Conservation (phyloP, 768 basidiomycete genomes). For the Podaxis rugospora region DNA sequence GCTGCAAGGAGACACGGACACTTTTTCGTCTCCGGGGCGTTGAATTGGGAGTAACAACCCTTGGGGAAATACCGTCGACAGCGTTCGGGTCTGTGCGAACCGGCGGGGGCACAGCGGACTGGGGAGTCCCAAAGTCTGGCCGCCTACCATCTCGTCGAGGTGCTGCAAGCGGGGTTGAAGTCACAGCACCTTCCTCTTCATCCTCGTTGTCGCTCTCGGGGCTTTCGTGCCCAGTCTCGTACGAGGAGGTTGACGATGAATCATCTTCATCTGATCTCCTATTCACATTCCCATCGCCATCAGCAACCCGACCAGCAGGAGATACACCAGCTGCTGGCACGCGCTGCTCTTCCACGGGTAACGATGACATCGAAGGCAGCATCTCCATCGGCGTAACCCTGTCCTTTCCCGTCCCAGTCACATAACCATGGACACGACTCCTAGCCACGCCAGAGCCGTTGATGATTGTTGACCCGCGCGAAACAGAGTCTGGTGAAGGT, state of each 20-base stretch:
- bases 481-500: slow-evolving; percentile 35
- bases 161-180: neutral
- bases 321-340: neutral
- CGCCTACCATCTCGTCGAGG: slow-evolving; percentile 9
- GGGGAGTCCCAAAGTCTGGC: slow-evolving; percentile 11
- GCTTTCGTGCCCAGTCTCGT: slow-evolving; percentile 60
- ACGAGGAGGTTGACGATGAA: slow-evolving; percentile 51
- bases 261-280: slow-evolving; percentile 27
- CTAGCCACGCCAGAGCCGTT: neutral
- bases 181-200: neutral
- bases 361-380: neutral
- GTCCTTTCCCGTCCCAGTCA: neutral
- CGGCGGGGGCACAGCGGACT: neutral
- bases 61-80: neutral
- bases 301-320: neutral
- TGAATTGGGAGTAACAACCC: neutral
- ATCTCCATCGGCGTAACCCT: neutral
- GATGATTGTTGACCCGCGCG: neutral
- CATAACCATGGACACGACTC: neutral
- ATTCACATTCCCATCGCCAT: neutral
- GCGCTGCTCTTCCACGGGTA: neutral
- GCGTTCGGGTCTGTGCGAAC: neutral
- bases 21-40: slow-evolving; percentile 52
- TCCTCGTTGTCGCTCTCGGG: slow-evolving; percentile 22
- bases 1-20: slow-evolving; percentile 72